These are phyloP conservation scores for Hemisphaericaspora xylanilytica DNA, from an alignment of 1,139 yeast species.

Conservation along the genomic window DNA sequence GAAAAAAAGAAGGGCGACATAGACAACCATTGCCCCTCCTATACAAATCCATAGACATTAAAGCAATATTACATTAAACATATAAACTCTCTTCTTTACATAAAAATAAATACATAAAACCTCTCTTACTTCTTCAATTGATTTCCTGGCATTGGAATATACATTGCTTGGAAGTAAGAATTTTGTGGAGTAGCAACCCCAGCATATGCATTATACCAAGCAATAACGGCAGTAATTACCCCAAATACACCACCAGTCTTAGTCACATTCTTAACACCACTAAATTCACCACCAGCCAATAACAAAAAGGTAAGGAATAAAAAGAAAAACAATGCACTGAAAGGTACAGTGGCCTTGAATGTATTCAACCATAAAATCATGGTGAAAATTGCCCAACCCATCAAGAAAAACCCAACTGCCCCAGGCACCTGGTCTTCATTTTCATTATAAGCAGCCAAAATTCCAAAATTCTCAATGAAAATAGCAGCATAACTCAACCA, in stretches of 20 bases:
- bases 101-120: slow-evolving; percentile 29
- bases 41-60: no score
- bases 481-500: slow-evolving; percentile 42
- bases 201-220: slow-evolving; percentile 40
- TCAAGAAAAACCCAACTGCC: slow-evolving; percentile 41
- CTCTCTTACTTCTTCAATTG: slow-evolving; percentile 37
- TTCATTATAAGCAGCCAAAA: slow-evolving; percentile 54
- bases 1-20: no score
- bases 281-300: slow-evolving; percentile 40
- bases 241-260: slow-evolving; percentile 47
- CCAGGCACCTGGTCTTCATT: slow-evolving; percentile 26
- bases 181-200: slow-evolving; percentile 31
- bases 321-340: slow-evolving; percentile 33
- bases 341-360: slow-evolving; percentile 42
- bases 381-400: slow-evolving; percentile 47
- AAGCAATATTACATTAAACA: slow-evolving; percentile 45
- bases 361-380: slow-evolving; percentile 38
- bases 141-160: slow-evolving; percentile 21
- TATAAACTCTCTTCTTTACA: slow-evolving; percentile 49
- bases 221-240: slow-evolving; percentile 38
- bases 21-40: no score
- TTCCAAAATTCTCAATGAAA: slow-evolving; percentile 42
- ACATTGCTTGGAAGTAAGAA: slow-evolving; percentile 25
- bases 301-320: slow-evolving; percentile 39
- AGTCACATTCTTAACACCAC: slow-evolving; percentile 26